Conservation (phyloP, 2,329 filamentous ascomycete genomes). For the Colletotrichum sp. region DNA sequence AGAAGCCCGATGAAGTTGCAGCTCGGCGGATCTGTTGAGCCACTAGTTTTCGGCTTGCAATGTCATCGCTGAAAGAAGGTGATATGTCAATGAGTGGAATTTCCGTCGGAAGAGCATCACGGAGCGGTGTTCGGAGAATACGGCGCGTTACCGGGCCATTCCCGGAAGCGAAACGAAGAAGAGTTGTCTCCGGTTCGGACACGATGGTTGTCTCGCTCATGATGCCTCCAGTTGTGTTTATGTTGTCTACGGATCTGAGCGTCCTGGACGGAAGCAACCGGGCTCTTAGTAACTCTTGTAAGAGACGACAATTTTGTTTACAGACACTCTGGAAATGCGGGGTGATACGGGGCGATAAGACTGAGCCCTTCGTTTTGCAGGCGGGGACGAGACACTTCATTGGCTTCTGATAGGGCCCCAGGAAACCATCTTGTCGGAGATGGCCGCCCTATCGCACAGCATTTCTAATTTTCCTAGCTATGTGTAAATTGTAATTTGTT, state of each 20-base stretch:
- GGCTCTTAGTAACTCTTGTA: background rate
- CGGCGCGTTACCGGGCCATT: conserved; percentile 40
- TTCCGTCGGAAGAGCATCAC: conserved; percentile 43
- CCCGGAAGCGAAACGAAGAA: conserved; percentile 39
- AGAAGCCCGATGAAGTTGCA: conserved; percentile 57
- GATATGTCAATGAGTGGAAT: conserved; percentile 60
- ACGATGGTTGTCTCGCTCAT: background rate
- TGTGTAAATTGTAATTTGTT: background rate
- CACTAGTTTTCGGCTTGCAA: conserved; percentile 40
- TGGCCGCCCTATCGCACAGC: background rate
- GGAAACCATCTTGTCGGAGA: background rate
- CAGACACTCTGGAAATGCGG: background rate
- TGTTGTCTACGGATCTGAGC: background rate
- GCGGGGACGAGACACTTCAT: background rate
- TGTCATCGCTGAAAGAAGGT: conserved; percentile 38
- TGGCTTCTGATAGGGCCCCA: background rate
- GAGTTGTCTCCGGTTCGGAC: conserved; percentile 23
- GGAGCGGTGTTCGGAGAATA: conserved; percentile 37
- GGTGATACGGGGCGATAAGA: background rate
- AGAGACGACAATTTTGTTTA: background rate
- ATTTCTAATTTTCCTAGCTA: background rate
- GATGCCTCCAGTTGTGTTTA: background rate
- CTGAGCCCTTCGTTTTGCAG: background rate
- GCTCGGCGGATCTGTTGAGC: conserved; percentile 48
- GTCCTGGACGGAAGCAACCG: background rate